Evolutionary conservation across 495 filamentous ascomycete species (phyloP), one percentile per base, ranked within the genome.

Genomic region (Collariella sp.): DNA sequence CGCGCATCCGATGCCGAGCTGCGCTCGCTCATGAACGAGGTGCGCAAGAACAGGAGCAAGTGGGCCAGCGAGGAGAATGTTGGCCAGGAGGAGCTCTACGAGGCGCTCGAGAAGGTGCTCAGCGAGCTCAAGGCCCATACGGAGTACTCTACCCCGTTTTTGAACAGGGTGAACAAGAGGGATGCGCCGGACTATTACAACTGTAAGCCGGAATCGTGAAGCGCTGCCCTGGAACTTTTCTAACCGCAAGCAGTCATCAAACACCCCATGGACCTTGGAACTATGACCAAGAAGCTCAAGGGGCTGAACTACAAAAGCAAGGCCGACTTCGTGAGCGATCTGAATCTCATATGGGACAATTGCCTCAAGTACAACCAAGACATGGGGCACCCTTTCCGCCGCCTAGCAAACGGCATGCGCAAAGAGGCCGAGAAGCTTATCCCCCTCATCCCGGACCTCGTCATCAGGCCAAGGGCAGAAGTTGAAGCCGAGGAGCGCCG

Each of bases 51-150:
- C 63, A 76, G 93, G 59, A 96, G 91, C 67, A 99, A 99, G 69
- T 99, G 93, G 93, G 93, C 93, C 18, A 96, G 83, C 68, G 93
- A 96, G 67, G 93, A 99, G 50, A 91, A 91, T 58, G 83, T 99
- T 48, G 88, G 89, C 52, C 93, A 99, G 70, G 93, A 97, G 62
- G 93, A 99, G 71, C 80, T 99, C 3, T 99, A 99, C 63, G 93
- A 99, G 71, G 85, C 93, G 10, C 78, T 89, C 15, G 93, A 99
- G 63, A 96, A 95, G 72, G 93, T 99, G 19, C 75, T 97, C 49
- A 91, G 87, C 64, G 90, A 96, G 63, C 82, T 99, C 34, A 96
- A 96, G 65, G 94, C 91, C 16, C 87, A 91, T 76, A 96, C 91
- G 6, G 91, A 97, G 65, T 91, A 96, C 67, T 96, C 94, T 0